These are phyloP conservation scores for Stygiomarasmius scandens DNA, from an alignment of 1,284 basidiomycete genomes.

Conservation along the genomic window DNA sequence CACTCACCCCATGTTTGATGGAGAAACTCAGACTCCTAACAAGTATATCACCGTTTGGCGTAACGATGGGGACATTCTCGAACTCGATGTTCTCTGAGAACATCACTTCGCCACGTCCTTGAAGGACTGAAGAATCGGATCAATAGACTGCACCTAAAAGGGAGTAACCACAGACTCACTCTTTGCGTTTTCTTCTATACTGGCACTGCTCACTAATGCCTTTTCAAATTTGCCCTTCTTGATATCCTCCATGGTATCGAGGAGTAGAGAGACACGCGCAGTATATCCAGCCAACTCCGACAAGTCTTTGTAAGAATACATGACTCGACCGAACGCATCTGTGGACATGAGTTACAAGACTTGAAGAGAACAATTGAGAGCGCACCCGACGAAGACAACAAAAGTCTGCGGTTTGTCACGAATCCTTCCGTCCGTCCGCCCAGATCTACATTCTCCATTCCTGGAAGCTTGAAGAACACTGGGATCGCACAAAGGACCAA, in stretches of 20 bases:
- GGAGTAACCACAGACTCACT: slow-evolving; percentile 55
- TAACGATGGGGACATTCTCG: slow-evolving; percentile 92
- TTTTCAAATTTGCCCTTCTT: slow-evolving; percentile 88
- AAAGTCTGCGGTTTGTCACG: slow-evolving; percentile 89
- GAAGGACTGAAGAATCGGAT: slow-evolving; percentile 60
- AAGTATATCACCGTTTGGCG: slow-evolving; percentile 94
- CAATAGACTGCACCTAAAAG: background rate
- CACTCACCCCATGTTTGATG: slow-evolving; percentile 84
- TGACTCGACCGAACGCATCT: slow-evolving; percentile 82
- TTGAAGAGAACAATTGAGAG: background rate
- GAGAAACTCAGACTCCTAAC: slow-evolving; percentile 85
- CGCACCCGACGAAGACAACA: slow-evolving; percentile 79
- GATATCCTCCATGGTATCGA: slow-evolving; percentile 93
- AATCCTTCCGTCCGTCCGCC: slow-evolving; percentile 91
- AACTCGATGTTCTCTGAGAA: slow-evolving; percentile 91
- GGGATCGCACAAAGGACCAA: slow-evolving; percentile 93
- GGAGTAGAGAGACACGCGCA: slow-evolving; percentile 83
- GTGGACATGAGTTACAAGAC: background rate
- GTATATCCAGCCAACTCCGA: slow-evolving; percentile 97
- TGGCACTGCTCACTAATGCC: slow-evolving; percentile 77
- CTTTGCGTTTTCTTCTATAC: slow-evolving; percentile 77
- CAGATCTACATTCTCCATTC: slow-evolving; percentile 69
- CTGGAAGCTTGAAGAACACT: slow-evolving; percentile 88
- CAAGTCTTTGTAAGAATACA: slow-evolving; percentile 98
- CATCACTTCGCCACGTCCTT: slow-evolving; percentile 78